Conservation (phyloP, 352 stramenopile species). For the Aphanomyces invadans region DNA sequence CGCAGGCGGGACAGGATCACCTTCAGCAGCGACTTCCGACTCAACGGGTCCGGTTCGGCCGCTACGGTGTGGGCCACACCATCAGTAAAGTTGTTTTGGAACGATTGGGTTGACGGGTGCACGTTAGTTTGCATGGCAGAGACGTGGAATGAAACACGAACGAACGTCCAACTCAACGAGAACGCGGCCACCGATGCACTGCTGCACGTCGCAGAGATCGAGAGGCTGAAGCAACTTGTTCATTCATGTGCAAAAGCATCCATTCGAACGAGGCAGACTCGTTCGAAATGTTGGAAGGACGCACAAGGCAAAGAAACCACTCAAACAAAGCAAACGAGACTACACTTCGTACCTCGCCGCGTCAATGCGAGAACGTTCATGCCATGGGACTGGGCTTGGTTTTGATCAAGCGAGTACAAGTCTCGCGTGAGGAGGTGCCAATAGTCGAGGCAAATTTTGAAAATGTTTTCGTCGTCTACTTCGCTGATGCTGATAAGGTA, state of each 20-base stretch:
- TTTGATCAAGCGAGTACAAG: constrained; percentile 91
- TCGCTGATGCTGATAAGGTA: constrained; percentile 90
- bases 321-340: too few relatives aligned
- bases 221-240: too few relatives aligned
- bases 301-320: too few relatives aligned
- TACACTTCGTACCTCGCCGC: constrained; percentile 28
- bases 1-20: constrained; percentile 92
- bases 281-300: too few relatives aligned
- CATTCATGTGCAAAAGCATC: too few relatives aligned
- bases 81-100: not conserved
- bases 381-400: constrained; percentile 43
- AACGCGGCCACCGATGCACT: too few relatives aligned
- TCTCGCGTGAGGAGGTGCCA: constrained; percentile 96
- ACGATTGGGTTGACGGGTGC: too few relatives aligned
- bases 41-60: constrained; percentile 17
- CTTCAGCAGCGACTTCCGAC: constrained; percentile 58
- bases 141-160: too few relatives aligned
- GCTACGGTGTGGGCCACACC: not conserved
- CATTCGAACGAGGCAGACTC: too few relatives aligned
- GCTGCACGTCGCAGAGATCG: too few relatives aligned
- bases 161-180: too few relatives aligned
- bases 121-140: too few relatives aligned
- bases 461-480: constrained; percentile 92
- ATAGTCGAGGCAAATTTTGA: constrained; percentile 99
- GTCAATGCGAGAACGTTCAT: constrained; percentile 40